Evolutionary conservation across 23 red algal species (phyloP), one percentile per base, ranked within the genome.

Genomic region (Gracilaria gracilis): DNA sequence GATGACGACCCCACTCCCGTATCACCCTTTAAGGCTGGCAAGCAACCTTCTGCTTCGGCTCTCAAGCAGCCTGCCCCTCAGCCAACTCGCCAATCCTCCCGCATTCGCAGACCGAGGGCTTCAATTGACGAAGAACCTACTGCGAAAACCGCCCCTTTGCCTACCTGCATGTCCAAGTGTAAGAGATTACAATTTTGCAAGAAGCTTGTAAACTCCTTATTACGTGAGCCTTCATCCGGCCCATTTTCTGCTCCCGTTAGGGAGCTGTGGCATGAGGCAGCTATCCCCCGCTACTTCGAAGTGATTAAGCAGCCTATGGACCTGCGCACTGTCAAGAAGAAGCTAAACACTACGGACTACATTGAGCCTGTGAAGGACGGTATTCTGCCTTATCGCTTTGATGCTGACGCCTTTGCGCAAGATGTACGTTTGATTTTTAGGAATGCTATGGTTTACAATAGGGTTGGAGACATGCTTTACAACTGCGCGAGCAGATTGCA

Each of bases 231-330:
- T 20, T 61, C 55, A 16, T 47, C 82, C 8, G 50, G 44, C 20
- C 51, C 74, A 53, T 94, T 94, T 35, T 79, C 92, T 80, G 82
- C 92, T 11, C 96, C 96, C 15, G 93, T 98, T n/a, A 80, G 83
- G 40, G 93, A 98, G 47, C 79, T 98, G 42, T 98, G 93, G 90
- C 87, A 82, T 17, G 64, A 90, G 13, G 93, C 95, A 33, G 67
- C 89, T 40, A 95, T 98, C 31, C 96, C 96, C 0, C 67, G 79
- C 32, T 98, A 98, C 51, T 95, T 86, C 57, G 90, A 95, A 20
- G 69, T 95, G 24, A 75, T 98, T 20, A 82, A 85, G 75, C 93
- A 93, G 51, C 96, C 96, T 1, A 98, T 98, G 96, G 96, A 98
- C 78, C 49, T 98, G 54, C 88, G 89, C 1, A 98, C 96, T 37